A percentile compares a stretch with the other conserved stretches of the same genome.
phyloP scores from a whole-genome alignment of 2,329 filamentous ascomycete species.

The Xylariales sp. region DNA sequence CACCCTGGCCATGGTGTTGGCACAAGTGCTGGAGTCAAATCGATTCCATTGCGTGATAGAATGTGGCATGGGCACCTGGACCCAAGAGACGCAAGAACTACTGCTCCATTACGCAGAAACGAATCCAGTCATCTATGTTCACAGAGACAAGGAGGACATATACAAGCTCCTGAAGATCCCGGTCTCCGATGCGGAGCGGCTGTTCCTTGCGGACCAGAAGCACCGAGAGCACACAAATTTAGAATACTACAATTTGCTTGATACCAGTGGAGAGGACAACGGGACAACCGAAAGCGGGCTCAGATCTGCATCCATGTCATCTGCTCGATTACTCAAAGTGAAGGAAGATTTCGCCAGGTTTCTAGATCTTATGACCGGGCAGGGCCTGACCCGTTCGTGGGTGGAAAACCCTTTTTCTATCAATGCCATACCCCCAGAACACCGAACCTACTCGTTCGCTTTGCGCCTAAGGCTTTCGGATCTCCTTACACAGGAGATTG shows the following conservation, averaged over 20 bases:
- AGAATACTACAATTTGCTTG: slow-evolving; percentile 67
- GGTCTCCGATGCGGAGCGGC: slow-evolving; percentile 46
- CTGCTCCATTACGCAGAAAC: slow-evolving; percentile 56
- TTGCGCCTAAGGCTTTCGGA: slow-evolving; percentile 58
- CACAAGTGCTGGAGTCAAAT: slow-evolving; percentile 55
- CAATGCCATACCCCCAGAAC: slow-evolving; percentile 53
- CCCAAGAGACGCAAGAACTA: slow-evolving; percentile 52
- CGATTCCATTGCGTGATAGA: slow-evolving; percentile 62
- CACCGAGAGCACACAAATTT: slow-evolving; percentile 63
- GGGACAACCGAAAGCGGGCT: slow-evolving; percentile 25
- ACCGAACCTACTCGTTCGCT: slow-evolving; percentile 56
- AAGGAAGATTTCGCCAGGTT: slow-evolving; percentile 59
- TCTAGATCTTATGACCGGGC: slow-evolving; percentile 52
- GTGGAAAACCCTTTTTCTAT: slow-evolving; percentile 58
- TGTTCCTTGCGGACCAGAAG: slow-evolving; percentile 50
- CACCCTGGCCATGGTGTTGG: slow-evolving; percentile 58
- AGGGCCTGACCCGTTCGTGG: slow-evolving; percentile 44
- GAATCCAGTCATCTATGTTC: slow-evolving; percentile 67
- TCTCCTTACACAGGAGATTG: slow-evolving; percentile 46
- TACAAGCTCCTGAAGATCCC: slow-evolving; percentile 48
- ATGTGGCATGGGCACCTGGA: slow-evolving; percentile 61
- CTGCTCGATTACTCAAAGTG: slow-evolving; percentile 53
- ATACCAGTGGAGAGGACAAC: slow-evolving; percentile 29
- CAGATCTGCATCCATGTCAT: slow-evolving; percentile 41
- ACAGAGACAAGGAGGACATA: slow-evolving; percentile 61